Evolutionary conservation across 1,284 basidiomycete genomes (phyloP), one percentile per base, ranked within the genome.

Genomic region (Heterobasidion parviporum): DNA sequence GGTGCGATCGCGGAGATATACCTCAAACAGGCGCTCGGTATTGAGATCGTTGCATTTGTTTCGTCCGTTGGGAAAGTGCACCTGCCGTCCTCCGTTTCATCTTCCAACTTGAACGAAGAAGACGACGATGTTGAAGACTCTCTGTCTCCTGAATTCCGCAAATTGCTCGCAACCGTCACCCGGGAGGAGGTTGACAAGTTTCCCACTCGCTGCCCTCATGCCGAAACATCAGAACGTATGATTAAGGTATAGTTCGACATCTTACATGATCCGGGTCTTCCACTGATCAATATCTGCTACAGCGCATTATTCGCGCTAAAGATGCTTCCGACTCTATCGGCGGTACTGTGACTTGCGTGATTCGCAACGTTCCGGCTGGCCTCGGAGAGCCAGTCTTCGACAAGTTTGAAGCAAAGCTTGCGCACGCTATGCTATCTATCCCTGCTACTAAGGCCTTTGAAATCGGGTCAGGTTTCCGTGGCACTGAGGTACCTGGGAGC

Each of bases 361-460:
- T 99, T 66, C 89, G 96, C 54, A 83, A 87, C 61, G 84, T 90
- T 6, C 95, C 97, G 45, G 74, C 87, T 16, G 97, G 97, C 2
- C 82, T 99, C 41, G 97, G 97, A 56, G 97, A 99, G 72, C 97
- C 97, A 49, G 91, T 93, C 57, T 99, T 99, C 70, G 95, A 99
- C 81, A 99, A 99, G 76, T 87, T 99, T 68, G 97, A 98, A 72
- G 97, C 97, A 36, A 85, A 87, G 63, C 85, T 99, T 57, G 97
- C 84, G 3, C 97, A 99, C 70, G 97, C 97, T 15, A 99, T 99
- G 95, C 82, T 99, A 57, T 95, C 92, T 59, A 98, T 99, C 67
- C 97, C 97, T 36, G 96, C 97, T 7, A 99, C 97, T 57, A 99
- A 99, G 70, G 94, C 85, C 4, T 99, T 99, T 70, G 97, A 99